phyloP scores from a whole-genome alignment of 2,329 filamentous ascomycete genomes.

The Fusarium coicis region DNA sequence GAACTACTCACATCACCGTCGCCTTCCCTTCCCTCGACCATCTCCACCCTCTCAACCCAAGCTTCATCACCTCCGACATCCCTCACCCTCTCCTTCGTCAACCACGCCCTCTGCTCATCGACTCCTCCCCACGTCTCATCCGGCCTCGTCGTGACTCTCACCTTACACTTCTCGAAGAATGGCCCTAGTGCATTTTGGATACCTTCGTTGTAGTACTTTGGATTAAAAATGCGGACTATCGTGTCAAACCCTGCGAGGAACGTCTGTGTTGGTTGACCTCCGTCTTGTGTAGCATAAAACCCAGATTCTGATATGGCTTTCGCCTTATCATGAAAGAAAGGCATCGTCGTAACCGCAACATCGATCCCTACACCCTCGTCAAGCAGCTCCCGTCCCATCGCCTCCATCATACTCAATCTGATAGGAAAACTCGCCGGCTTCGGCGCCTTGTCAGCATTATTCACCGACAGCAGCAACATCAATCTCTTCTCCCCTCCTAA shows the following conservation, averaged over 20 bases:
- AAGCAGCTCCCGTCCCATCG: slow-evolving; percentile 69
- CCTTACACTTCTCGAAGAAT: slow-evolving; percentile 70
- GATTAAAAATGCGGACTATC: slow-evolving; percentile 75
- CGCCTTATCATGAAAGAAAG: slow-evolving; percentile 81
- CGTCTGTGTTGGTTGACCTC: slow-evolving; percentile 60
- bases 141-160: slow-evolving; percentile 73
- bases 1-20: slow-evolving; percentile 68
- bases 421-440: slow-evolving; percentile 75
- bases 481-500: slow-evolving; percentile 49
- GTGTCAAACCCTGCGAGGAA: slow-evolving; percentile 83
- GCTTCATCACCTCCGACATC: slow-evolving; percentile 63
- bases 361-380: slow-evolving; percentile 59
- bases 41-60: slow-evolving; percentile 70
- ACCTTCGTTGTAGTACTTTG: slow-evolving; percentile 71
- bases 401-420: slow-evolving; percentile 76
- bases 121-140: slow-evolving; percentile 67
- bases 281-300: slow-evolving; percentile 50
- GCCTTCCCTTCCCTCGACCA: slow-evolving; percentile 62
- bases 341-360: slow-evolving; percentile 75
- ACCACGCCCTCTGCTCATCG: slow-evolving; percentile 57
- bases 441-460: slow-evolving; percentile 74
- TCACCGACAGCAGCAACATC: slow-evolving; percentile 68
- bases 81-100: slow-evolving; percentile 61
- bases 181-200: slow-evolving; percentile 68
- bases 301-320: slow-evolving; percentile 61